phyloP scores from a whole-genome alignment of 352 stramenopile species.

The Globisporangium carolinianum region DNA sequence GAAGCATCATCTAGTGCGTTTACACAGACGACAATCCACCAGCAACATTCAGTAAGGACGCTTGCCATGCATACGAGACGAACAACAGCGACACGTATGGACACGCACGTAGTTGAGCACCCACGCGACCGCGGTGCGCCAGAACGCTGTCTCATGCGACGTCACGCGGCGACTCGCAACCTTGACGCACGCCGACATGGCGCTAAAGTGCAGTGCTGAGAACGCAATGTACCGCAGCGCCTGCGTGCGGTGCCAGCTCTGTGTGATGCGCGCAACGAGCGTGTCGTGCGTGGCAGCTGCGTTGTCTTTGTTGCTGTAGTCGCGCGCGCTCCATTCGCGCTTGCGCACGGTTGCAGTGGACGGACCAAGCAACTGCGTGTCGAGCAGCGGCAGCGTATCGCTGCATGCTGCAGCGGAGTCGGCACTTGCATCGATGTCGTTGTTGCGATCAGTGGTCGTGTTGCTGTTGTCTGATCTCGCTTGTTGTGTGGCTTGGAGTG shows the following conservation, averaged over 20 bases:
- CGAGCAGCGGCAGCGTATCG: not conserved
- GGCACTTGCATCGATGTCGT: not conserved
- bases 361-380: too few species aligned
- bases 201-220: constrained; percentile 52
- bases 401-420: not conserved
- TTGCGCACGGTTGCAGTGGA: too few species aligned
- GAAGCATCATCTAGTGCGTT: constrained; percentile 21
- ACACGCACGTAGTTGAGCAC: constrained; percentile 40
- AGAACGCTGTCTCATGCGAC: constrained; percentile 59
- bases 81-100: not conserved
- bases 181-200: constrained; percentile 62
- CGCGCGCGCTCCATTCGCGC: too few species aligned
- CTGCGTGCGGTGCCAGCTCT: constrained; percentile 15
- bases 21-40: not conserved
- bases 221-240: constrained; percentile 43
- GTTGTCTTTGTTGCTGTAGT: too few species aligned
- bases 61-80: too few species aligned
- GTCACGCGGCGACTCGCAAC: constrained; percentile 38
- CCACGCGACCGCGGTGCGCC: constrained; percentile 42
- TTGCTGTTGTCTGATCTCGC: not conserved
- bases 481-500: not conserved
- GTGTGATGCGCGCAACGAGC: not conserved
- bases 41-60: too few species aligned
- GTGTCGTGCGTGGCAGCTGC: too few species aligned
- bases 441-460: not conserved